Base-by-base conservation (phyloP, 2,329 filamentous ascomycete species). In the Delphinella strobiligena region DNA sequence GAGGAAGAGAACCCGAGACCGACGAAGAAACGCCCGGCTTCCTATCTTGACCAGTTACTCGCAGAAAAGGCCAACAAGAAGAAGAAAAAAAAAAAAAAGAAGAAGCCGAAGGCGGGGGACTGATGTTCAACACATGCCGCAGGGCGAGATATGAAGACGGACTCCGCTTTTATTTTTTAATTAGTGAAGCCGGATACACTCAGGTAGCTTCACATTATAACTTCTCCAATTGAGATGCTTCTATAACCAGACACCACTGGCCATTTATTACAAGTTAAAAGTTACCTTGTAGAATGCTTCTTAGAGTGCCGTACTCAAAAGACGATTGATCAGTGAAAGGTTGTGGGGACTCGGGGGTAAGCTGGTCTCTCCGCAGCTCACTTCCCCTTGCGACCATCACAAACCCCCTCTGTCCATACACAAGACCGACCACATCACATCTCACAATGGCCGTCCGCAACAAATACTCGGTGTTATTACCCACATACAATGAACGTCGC, bases 381-480 rank as follows among this genome's bases (percentile, higher is more conserved):
- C 22, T 27, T 27, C 22, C 22, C 22, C 22, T 27, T 27, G 7
- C 22, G 22, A 27, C 7, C 22, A 27, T 27, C 22, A 12, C 22
- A 7, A 7, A 27, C 12, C 12, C 22, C 22, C 22, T 27, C 22
- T 27, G 5, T 30, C 22, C 16, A 36, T n/a, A 9, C 12, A 18
- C 11, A 10, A 24, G 15, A 31, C 7, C 34, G 33, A n/a, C 9
- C 16, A 17, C 32, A 31, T 34, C 18, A 18, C 5, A 11, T 7
- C 19, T 22, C 36, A 49, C 36, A 30, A 61, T 59, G 56, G 54
- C 60, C 36, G 50, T 61, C 36, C 67, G 71, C 50, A 72, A 91
- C 72, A 93, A 89, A 67, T 98, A 95, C 74, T 94, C 89, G 51
- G 81, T 98, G 59, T 89, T 98, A 59, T 78, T 98, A 49, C 91